Evolutionary conservation across 345 rosid species (phyloP), one percentile per base, ranked within the genome.

Genomic region (Euphorbia lathyris): DNA sequence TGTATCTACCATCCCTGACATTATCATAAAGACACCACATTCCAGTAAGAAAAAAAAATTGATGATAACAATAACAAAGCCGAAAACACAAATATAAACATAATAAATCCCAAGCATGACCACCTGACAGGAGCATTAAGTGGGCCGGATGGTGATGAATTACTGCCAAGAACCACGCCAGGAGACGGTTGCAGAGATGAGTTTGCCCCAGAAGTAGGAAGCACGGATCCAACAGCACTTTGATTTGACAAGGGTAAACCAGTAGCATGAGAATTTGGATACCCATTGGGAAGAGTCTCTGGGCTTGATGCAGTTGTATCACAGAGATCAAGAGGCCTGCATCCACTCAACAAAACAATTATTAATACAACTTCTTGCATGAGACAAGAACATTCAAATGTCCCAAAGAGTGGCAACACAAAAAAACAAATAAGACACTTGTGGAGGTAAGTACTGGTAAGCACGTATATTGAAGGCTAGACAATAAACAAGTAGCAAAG

Each of bases 291-390:
- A 78, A 81, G 75, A 77, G 57, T 78, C 60, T 96, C 98, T 61
- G 85, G 81, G 78, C 82, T 89, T 58, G 94, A 78, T 66, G 83
- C 72, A 72, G 86, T 71, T 52, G 72, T 78, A 78, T 96, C 96
- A 79, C 90, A 87, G 70, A 96, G 83, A 84, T 96, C 98, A 75
- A 88, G 90, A 64, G 99, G 99, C 92, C 99, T 96, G 80, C 86
- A 86, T 77, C 80, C 79, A 72, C 67, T 80, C 66, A 72, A 70
- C 29, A 80, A 71, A 62, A 65, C 47, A 77, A 63, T 68, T 77
- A 53, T 70, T 19, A 61, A 61, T 66, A 55, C 69, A 72, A 58
- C 29, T 16, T 36, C 36, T 48, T 34, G 68, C 61, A 74, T 32
- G 60, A 70, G 27, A 66, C 25, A 69, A 66, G 43, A 32, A 47